Conservation (phyloP, 2,329 filamentous ascomycete species). For the Dactylellina haptotyla region DNA sequence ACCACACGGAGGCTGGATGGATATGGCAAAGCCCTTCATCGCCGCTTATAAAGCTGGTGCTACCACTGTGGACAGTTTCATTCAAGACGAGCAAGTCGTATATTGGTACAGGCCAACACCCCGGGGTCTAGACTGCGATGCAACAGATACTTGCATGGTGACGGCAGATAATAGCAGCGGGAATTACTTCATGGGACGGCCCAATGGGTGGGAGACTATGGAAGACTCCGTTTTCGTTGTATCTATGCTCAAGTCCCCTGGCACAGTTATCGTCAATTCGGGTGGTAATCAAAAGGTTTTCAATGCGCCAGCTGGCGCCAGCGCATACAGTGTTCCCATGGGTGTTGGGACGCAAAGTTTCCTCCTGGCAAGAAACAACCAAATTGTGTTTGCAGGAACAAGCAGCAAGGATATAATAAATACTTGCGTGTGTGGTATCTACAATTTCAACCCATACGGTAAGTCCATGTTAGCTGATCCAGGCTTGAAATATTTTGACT, state of each 20-base stretch:
- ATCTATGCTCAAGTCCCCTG: constrained; percentile 65
- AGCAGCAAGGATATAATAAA: constrained; percentile 66
- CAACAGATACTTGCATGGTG: constrained; percentile 66
- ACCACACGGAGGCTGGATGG: constrained; percentile 66
- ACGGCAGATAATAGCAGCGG: constrained; percentile 64
- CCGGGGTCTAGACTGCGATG: constrained; percentile 63
- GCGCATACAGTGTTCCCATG: constrained; percentile 64
- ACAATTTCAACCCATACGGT: constrained; percentile 69
- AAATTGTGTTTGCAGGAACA: constrained; percentile 64
- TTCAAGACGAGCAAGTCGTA: constrained; percentile 60
- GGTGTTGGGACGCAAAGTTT: constrained; percentile 65
- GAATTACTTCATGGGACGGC: constrained; percentile 67
- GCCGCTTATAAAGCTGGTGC: constrained; percentile 65
- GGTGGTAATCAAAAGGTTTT: constrained; percentile 64
- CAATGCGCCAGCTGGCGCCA: constrained; percentile 64
- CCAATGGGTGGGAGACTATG: constrained; percentile 66
- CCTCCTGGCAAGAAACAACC: constrained; percentile 62
- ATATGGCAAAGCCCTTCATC: constrained; percentile 66
- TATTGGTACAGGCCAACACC: constrained; percentile 64
- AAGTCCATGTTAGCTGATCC: not conserved
- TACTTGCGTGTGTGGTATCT: constrained; percentile 66
- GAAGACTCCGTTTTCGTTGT: constrained; percentile 67
- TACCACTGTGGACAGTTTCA: constrained; percentile 57
- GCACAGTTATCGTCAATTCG: constrained; percentile 64
- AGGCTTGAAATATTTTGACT: not conserved